Evolutionary conservation across 805 yeast genomes (phyloP), one percentile per base, ranked within the genome.

Genomic region (Lachancea kluyveri): DNA sequence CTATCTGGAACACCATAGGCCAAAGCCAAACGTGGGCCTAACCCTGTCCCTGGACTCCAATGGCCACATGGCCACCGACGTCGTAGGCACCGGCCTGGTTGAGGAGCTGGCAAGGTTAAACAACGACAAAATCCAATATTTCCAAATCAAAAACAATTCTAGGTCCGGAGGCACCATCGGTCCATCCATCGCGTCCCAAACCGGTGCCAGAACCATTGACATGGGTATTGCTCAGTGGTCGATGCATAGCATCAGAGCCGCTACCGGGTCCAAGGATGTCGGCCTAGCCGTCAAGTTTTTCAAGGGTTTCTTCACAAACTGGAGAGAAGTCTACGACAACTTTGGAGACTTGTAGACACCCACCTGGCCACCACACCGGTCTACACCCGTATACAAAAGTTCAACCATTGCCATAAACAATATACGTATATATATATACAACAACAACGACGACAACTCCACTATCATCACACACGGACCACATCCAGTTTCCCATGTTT

Each of bases 131-230:
- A 43, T 85, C 17, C 95, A 86, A 60, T 77, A 75, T 59, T 84
- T 84, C 76, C 95, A 85, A 52, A 80, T 83, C 54, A 74, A 92
- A 58, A 85, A 86, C 60, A 88, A 79, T 54, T 71, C 83, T 10
- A 72, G 92, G 52, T 78, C 87, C 1, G 95, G 95, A 19, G 94
- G 94, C 23, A 84, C 95, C 17, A 83, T 86, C 51, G 95, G 95
- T 0, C 95, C 85, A 14, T 65, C 70, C 8, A 62, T 78, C 33
- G 64, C 83, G 10, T 59, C 71, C 24, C 72, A 68, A 41, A 76
- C 84, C 1, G 86, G 86, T 35, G 82, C 83, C 3, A 67, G 84
- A 49, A 79, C 90, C 26, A 72, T 82, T 35, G 95, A 84, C 48
- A 57, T 83, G 37, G 95, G 95, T 35, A 79, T 84, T 45, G 77